Evolutionary conservation across 306 rosid genomes (phyloP).

Genomic region (Vachellia collinsii): DNA sequence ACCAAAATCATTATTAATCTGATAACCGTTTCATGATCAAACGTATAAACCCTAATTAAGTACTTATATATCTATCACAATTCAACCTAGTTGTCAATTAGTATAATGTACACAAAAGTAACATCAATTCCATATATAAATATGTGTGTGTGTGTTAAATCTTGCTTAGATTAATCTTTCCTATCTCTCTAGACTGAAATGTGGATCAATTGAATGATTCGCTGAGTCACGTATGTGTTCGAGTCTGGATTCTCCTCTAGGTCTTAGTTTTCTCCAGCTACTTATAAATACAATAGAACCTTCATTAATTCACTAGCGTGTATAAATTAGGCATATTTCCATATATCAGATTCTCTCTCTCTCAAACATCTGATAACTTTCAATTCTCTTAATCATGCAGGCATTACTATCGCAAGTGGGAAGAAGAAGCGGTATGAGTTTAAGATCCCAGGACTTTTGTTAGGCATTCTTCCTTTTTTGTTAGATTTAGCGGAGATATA

Average conservation of each 20-base stretch:
- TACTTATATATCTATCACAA: too few relatives aligned
- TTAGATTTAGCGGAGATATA: neutral
- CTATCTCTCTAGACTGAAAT: too few relatives aligned
- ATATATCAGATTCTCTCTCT: neutral
- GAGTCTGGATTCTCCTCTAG: too few relatives aligned
- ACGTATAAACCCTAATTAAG: neutral
- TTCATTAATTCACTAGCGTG: neutral
- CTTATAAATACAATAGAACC: neutral
- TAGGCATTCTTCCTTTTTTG: neutral
- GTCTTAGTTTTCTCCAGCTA: too few relatives aligned
- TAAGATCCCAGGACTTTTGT: neutral
- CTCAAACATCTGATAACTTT: too few relatives aligned
- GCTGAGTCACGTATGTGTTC: too few relatives aligned
- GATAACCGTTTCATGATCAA: neutral
- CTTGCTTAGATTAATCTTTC: neutral
- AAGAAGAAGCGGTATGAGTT: neutral
- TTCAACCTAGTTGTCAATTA: too few relatives aligned
- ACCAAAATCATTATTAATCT: neutral
- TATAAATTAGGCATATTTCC: neutral
- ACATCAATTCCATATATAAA: too few relatives aligned
- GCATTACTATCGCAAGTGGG: neutral
- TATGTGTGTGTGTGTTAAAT: too few relatives aligned
- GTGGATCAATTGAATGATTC: too few relatives aligned
- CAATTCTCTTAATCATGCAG: slow-evolving; percentile 3
- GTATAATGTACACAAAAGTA: too few relatives aligned